Base-by-base conservation (phyloP, 805 yeast genomes). In the Isabelozyma gotoi region DNA sequence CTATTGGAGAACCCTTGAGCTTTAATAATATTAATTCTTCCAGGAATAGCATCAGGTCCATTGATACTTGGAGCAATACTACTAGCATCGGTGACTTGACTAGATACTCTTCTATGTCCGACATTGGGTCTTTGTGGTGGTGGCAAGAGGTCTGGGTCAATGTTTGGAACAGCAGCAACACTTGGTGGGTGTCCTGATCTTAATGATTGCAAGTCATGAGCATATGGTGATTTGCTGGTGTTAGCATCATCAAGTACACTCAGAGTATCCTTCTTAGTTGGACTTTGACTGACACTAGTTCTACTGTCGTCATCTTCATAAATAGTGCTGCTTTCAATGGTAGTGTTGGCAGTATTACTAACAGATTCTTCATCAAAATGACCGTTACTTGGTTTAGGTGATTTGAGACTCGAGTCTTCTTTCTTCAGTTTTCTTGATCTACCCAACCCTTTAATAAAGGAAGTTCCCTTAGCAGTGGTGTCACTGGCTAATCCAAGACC, bases 1-100 rank as follows among this genome's bases (percentile, higher is more conserved):
- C 42, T 67, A 16, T 62, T 57, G 12, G 72, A 67, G 35, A 76
- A 58, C 14, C 77, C 76, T 8, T 63, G 52, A 3, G 79, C 81
- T 2, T 77, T 65, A 20, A 81, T 61, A 39, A 85, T 62, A 2
- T 76, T 73, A 36, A 83, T 53, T 43, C 80, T 63, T 24, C 90
- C 91, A 4, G 82, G 79, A 55, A 74, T 48, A 37, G 74, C 65
- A 19, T 47, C 57, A 14, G 45, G 18, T 0, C 67, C 68, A 29
- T 62, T 49, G 27, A 66, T 55, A 38, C 72, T 59, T 27, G 66
- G 64, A 7, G 63, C 63, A 55, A 68, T 62, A 34, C 75, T 68
- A 19, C 63, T 54, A 39, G 49, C 53, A 36, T 68, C 74, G 1
- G 73, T 57, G 19, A 51, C 51, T 10, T 48, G 52, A 40, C 71